A percentile compares a stretch with the other conserved stretches of the same genome.
Evolutionary conservation across 2,329 filamentous ascomycete species (phyloP).

Genomic region (Diplodia sapinea): DNA sequence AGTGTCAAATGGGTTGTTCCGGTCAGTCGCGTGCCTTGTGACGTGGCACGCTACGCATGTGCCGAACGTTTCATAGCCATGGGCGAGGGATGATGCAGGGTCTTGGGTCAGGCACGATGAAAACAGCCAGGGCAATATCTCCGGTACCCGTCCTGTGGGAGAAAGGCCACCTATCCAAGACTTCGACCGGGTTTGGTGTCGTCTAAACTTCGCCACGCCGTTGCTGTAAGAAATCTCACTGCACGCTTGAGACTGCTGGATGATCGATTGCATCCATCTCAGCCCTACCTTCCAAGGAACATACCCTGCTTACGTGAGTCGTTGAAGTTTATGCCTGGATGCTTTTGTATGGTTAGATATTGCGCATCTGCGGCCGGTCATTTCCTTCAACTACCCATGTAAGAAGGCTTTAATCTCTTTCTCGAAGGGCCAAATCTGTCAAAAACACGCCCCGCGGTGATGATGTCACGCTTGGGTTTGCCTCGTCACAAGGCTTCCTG

Average conservation of each 20-base stretch:
- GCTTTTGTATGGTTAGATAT: not conserved
- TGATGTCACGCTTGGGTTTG: slow-evolving; percentile 8
- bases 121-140: not conserved
- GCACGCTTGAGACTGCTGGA: not conserved
- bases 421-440: not conserved
- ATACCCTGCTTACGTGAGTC: not conserved
- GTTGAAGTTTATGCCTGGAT: not conserved
- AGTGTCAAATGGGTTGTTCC: slow-evolving; percentile 1
- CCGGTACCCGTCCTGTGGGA: not conserved
- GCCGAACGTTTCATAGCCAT: slow-evolving; percentile 11
- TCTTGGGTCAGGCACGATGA: not conserved
- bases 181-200: not conserved
- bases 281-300: too few species aligned
- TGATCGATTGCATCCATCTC: not conserved
- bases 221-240: not conserved
- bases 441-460: not conserved
- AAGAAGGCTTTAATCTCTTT: not conserved
- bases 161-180: not conserved
- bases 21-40: not conserved
- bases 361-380: not conserved
- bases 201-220: not conserved
- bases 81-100: not conserved
- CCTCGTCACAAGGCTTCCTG: not conserved
- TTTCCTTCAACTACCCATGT: not conserved
- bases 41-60: not conserved